phyloP scores from a whole-genome alignment of 2,329 filamentous ascomycete genomes.

The Pestalotiopsis sp. region DNA sequence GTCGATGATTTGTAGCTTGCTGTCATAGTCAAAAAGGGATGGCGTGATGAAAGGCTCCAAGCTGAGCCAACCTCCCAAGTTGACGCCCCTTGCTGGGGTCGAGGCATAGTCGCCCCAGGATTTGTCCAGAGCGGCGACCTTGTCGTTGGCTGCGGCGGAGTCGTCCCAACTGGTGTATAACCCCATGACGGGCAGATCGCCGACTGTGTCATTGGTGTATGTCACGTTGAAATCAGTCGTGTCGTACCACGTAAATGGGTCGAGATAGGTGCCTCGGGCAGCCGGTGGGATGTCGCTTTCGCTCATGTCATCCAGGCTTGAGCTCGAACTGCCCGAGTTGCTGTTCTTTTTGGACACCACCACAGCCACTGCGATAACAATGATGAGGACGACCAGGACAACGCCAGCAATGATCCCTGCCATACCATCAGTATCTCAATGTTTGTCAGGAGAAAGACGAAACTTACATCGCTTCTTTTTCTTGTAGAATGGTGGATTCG shows the following conservation, averaged over 20 bases:
- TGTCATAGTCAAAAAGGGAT: slow-evolving; percentile 78
- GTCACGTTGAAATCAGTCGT: slow-evolving; percentile 92
- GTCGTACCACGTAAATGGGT: slow-evolving; percentile 91
- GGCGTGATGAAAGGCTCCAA: slow-evolving; percentile 96
- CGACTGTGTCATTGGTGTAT: slow-evolving; percentile 83
- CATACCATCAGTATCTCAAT: slow-evolving; percentile 25
- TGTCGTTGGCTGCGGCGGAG: slow-evolving; percentile 72
- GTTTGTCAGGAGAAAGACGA: neutral
- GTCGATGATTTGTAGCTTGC: slow-evolving; percentile 71
- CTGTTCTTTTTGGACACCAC: slow-evolving; percentile 66
- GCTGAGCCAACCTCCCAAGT: slow-evolving; percentile 90
- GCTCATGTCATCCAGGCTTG: slow-evolving; percentile 55
- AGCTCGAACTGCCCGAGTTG: slow-evolving; percentile 35
- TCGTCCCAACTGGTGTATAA: slow-evolving; percentile 87
- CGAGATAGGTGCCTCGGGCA: slow-evolving; percentile 76
- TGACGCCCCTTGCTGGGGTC: slow-evolving; percentile 84
- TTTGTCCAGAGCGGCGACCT: slow-evolving; percentile 77
- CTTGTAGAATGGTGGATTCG: slow-evolving; percentile 45
- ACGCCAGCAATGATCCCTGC: slow-evolving; percentile 60
- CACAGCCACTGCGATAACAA: slow-evolving; percentile 70
- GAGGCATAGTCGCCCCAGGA: slow-evolving; percentile 76
- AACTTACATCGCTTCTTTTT: slow-evolving; percentile 66
- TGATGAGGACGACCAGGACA: slow-evolving; percentile 58
- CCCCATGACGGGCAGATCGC: slow-evolving; percentile 89
- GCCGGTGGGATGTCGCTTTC: slow-evolving; percentile 61